phyloP scores from a whole-genome alignment of 1,139 yeast species.

The Blastobotrys buckinghamii region DNA sequence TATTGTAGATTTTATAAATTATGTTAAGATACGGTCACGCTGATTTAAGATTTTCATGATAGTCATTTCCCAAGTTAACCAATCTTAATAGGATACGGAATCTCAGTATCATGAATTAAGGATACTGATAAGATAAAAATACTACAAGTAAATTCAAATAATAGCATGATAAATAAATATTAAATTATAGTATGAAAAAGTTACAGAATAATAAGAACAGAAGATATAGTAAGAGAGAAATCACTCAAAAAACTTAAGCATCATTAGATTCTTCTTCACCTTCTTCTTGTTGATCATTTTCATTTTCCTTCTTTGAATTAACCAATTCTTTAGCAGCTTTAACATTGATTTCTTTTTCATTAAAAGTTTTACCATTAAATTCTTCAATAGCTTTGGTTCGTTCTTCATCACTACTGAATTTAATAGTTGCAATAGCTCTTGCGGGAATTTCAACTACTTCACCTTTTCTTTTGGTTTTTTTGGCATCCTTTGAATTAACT shows the following conservation, averaged over 20 bases:
- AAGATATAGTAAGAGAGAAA: not conserved
- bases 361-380: constrained; percentile 36
- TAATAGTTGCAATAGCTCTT: constrained; percentile 46
- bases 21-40: no score
- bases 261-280: not conserved
- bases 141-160: no score
- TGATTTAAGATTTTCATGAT: no score
- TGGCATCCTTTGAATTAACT: constrained; percentile 16
- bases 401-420: constrained; percentile 40
- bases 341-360: constrained; percentile 10
- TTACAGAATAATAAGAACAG: not conserved
- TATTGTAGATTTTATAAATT: no score
- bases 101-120: no score
- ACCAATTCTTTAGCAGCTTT: constrained; percentile 10
- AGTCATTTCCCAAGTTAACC: no score
- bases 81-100: no score
- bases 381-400: constrained; percentile 42
- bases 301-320: not conserved
- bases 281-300: not conserved
- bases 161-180: no score
- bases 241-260: not conserved
- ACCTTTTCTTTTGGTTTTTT: constrained; percentile 15
- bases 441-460: constrained; percentile 29
- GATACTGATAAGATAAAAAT: no score
- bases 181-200: no score